These are phyloP conservation scores for Talaromyces stipitatus DNA, from an alignment of 495 filamentous ascomycete species.

Conservation along the genomic window DNA sequence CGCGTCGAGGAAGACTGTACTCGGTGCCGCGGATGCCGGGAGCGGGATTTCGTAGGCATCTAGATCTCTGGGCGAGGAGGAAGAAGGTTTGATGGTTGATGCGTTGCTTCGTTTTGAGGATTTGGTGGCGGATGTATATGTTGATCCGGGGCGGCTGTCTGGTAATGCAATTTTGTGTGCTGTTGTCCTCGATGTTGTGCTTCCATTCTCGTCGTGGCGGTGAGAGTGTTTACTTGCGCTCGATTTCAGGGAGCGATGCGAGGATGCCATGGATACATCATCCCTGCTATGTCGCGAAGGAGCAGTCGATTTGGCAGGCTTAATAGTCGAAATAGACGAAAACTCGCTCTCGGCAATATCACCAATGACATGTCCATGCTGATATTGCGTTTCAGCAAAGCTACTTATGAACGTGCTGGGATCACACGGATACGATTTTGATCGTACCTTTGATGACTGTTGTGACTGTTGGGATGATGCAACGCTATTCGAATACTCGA, in stretches of 20 bases:
- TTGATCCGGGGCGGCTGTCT: slow-evolving; percentile 19
- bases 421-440: slow-evolving; percentile 21
- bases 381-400: slow-evolving; percentile 28
- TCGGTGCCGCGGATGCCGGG: slow-evolving; percentile 36
- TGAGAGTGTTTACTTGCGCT: slow-evolving; percentile 8
- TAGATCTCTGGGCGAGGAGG: no score
- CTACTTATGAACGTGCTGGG: slow-evolving; percentile 35
- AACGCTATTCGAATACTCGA: slow-evolving; percentile 25
- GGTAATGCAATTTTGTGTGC: slow-evolving; percentile 20
- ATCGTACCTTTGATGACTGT: slow-evolving; percentile 15
- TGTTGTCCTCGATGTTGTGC: slow-evolving; percentile 8
- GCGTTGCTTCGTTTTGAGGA: slow-evolving; percentile 1
- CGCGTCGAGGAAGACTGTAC: slow-evolving; percentile 10
- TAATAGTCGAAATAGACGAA: slow-evolving; percentile 34
- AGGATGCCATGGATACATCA: background rate
- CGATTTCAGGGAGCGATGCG: background rate
- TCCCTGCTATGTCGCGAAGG: no score
- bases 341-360: slow-evolving; percentile 30
- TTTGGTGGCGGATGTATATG: background rate
- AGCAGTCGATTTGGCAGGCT: slow-evolving; percentile 23
- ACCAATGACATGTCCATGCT: slow-evolving; percentile 10
- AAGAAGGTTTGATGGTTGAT: background rate
- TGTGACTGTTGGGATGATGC: background rate
- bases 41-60: slow-evolving; percentile 34
- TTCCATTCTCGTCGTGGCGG: slow-evolving; percentile 6